Percentiles rank a stretch among this genome's conserved stretches.
phyloP scores from a whole-genome alignment of 192 early-diverging fungal genomes.

The Radiomyces spectabilis region DNA sequence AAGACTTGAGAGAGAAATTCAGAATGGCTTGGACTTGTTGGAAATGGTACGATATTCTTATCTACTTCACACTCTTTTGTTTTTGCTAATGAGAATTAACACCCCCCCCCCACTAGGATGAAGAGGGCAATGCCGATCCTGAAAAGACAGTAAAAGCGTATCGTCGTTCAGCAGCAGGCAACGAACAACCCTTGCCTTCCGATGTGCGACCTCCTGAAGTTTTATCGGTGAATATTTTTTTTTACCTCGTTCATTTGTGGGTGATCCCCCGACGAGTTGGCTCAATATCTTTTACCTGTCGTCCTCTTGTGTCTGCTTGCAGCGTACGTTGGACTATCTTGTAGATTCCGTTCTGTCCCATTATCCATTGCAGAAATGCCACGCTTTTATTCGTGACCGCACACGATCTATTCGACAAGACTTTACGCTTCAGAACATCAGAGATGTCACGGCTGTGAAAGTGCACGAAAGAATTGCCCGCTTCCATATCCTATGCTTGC shows the following conservation, averaged over 20 bases:
- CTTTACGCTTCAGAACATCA: conserved; percentile 78
- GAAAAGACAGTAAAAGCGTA: conserved; percentile 73
- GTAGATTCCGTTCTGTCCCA: conserved; percentile 45
- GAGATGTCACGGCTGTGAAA: conserved; percentile 56
- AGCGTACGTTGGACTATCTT: conserved; percentile 62
- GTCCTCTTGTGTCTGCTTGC: neutral
- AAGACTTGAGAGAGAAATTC: conserved; percentile 73
- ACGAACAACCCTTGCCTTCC: conserved; percentile 75
- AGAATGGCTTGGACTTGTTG: conserved; percentile 61
- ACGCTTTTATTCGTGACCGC: conserved; percentile 81
- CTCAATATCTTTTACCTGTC: no score
- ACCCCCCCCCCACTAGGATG: no score
- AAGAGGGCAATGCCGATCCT: conserved; percentile 42
- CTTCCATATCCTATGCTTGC: conserved; percentile 75
- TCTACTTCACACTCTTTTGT: neutral
- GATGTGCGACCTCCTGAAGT: conserved; percentile 80
- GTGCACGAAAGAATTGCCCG: conserved; percentile 81
- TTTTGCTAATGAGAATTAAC: no score
- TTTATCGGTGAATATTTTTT: conserved; percentile 42
- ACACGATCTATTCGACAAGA: conserved; percentile 81
- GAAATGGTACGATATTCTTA: conserved; percentile 51
- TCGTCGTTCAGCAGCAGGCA: conserved; percentile 77
- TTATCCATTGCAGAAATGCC: conserved; percentile 52
- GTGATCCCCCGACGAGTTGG: no score
- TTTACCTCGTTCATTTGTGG: neutral